Base-by-base conservation (phyloP, 2,329 filamentous ascomycete genomes). In the Ceratocystis papillata region DNA sequence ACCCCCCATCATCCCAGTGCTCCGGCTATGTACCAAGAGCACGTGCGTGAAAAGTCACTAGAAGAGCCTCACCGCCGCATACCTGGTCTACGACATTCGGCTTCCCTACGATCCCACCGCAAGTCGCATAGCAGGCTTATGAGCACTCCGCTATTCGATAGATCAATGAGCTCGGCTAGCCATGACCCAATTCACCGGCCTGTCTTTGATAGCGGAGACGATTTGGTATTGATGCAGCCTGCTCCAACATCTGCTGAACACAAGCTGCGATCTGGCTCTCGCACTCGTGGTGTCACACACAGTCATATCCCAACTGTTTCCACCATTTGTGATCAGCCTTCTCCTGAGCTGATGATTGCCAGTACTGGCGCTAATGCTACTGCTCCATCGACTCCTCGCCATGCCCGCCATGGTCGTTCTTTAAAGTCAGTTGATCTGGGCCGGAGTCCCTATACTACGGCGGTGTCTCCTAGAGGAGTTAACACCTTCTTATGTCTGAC, bases 401-500 rank as follows among this genome's bases (percentile, higher is more conserved):
- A 70, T 60, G 82, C 73, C 69, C 80, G 70, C 67, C 79, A 72
- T 70, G 79, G 74, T 7, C 79, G 79, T 10, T 77, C 80, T 17
- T 76, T 80, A 61, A 75, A 77, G 41, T 81, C 81, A 0, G 72
- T 77, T 5, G 78, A 80, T 44, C 68, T 77, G 2, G 73, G 72
- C 37, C 73, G 72, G 59, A 69, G 71, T 28, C 66, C 57, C 46
- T 67, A 67, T 41, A 65, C 59, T 12, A n/a, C 66, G 8, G 63
- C 60, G 20, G 45, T 64, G 33, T 67, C 66, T n/a, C 55, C 66
- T 6, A 44, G 46, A 44, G 66, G 66, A 5, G 20, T 61, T 25
- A 67, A 67, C 46, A 67, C 65, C 59, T 67, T 67, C 37, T 63
- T 67, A 4, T 63, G 66, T 12, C 41, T 67, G 28, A 67, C 66